These are phyloP conservation scores for Acacia melanoxylon DNA, from an alignment of 306 rosid genomes.

Conservation along the genomic window DNA sequence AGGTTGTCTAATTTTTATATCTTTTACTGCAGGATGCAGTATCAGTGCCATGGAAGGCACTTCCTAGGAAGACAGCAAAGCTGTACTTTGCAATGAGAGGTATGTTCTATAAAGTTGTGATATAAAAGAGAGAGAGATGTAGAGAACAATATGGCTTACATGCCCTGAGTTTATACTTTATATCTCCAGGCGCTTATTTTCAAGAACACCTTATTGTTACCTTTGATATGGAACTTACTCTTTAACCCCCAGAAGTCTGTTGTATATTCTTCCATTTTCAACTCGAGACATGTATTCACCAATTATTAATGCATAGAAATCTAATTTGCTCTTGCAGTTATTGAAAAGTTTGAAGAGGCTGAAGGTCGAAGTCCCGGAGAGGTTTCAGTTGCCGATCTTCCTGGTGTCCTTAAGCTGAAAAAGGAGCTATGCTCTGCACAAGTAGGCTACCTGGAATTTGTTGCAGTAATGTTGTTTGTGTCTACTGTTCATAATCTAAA, in stretches of 20 bases:
- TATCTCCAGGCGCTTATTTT: background rate
- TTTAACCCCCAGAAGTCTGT: background rate
- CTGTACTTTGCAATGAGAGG: conserved; percentile 92
- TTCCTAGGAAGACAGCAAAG: conserved; percentile 70
- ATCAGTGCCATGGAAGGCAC: conserved; percentile 74
- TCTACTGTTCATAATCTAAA: conserved; percentile 24
- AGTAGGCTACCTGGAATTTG: conserved; percentile 41
- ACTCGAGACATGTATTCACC: background rate
- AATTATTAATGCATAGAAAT: background rate
- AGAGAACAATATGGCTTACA: background rate
- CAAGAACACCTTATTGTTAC: background rate
- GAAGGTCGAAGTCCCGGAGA: conserved; percentile 70
- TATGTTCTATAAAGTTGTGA: conserved; percentile 14
- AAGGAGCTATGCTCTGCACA: conserved; percentile 73
- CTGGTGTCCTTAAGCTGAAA: conserved; percentile 66
- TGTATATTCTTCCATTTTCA: background rate
- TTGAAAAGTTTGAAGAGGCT: conserved; percentile 80
- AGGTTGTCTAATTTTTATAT: background rate
- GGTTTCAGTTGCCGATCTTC: conserved; percentile 65
- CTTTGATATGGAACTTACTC: background rate
- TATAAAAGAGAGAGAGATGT: background rate
- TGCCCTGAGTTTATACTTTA: background rate
- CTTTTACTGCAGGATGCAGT: conserved; percentile 65
- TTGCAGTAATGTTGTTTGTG: background rate
- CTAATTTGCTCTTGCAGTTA: conserved; percentile 45